Percentiles rank a stretch among this genome's conserved stretches.
These are phyloP conservation scores for Apostasia shenzhenica DNA, from an alignment of 106 monocot species.

Conservation along the genomic window DNA sequence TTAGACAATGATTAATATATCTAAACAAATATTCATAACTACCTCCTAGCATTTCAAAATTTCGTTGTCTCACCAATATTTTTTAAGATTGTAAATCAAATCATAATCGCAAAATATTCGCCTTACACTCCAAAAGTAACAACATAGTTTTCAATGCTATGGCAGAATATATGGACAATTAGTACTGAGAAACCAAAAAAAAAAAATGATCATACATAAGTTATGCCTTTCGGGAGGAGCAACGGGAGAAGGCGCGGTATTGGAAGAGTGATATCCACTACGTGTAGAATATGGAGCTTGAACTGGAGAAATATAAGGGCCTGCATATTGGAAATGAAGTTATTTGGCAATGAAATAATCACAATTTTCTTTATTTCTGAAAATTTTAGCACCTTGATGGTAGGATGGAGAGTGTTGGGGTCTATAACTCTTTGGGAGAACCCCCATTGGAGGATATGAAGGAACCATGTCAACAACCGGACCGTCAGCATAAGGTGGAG, in stretches of 20 bases:
- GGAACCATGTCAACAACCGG: no score
- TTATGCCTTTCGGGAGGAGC: slow-evolving; percentile 14
- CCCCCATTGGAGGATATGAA: no score
- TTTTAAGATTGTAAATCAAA: no score
- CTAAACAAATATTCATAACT: no score
- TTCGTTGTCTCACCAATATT: no score
- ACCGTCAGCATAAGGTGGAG: slow-evolving; percentile 10
- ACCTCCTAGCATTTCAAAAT: no score
- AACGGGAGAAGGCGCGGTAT: slow-evolving; percentile 22
- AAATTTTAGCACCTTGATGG: slow-evolving; percentile 1
- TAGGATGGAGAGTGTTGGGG: background rate
- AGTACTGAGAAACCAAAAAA: background rate
- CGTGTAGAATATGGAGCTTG: slow-evolving; percentile 31
- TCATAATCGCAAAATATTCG: no score
- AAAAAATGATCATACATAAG: slow-evolving; percentile 15
- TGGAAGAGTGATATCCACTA: background rate
- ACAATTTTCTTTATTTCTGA: no score
- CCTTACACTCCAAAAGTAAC: no score
- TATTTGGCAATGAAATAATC: background rate
- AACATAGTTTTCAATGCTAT: background rate
- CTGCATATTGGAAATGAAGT: slow-evolving; percentile 15
- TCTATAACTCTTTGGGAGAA: no score
- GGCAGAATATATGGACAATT: background rate
- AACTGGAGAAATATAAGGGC: slow-evolving; percentile 16
- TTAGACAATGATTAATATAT: no score